phyloP scores from a whole-genome alignment of 2,329 filamentous ascomycete species.

The Sarocladium strictum region DNA sequence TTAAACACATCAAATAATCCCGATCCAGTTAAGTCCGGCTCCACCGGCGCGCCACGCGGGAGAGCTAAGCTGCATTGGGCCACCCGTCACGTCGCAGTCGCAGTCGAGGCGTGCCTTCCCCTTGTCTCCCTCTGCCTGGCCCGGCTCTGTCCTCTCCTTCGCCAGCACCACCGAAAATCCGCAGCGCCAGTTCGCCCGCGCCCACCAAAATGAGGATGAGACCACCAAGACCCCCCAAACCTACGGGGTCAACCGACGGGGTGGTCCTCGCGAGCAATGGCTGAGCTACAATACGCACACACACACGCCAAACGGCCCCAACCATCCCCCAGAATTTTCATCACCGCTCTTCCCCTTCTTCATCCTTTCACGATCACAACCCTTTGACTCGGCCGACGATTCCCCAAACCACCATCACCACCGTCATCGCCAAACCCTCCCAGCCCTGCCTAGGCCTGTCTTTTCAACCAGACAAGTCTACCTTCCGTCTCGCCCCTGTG shows the following conservation, averaged over 20 bases:
- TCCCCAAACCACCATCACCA: constrained; percentile 6
- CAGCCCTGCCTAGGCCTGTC: neutral
- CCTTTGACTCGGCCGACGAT: neutral
- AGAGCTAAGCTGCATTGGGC: constrained; percentile 1
- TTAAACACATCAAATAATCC: neutral
- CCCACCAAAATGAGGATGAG: constrained; percentile 14
- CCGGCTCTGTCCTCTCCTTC: neutral
- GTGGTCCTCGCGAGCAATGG: constrained; percentile 6
- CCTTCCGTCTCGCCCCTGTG: neutral
- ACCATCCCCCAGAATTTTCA: neutral
- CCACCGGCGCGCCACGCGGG: constrained; percentile 4
- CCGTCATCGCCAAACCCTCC: constrained; percentile 2
- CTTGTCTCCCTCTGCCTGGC: constrained; percentile 6
- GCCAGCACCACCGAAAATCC: constrained; percentile 9
- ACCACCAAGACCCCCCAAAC: constrained; percentile 13
- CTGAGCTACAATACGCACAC: constrained; percentile 8
- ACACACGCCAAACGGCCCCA: constrained; percentile 2
- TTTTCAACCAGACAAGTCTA: neutral
- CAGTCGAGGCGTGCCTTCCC: constrained; percentile 7
- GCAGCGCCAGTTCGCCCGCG: constrained; percentile 8
- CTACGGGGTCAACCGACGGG: constrained; percentile 9
- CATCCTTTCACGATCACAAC: constrained; percentile 1
- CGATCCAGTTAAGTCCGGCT: neutral
- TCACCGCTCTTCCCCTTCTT: constrained; percentile 7
- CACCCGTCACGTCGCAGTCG: constrained; percentile 3